Conservation (phyloP, 2,329 filamentous ascomycete species). For the Fusarium devonianum region DNA sequence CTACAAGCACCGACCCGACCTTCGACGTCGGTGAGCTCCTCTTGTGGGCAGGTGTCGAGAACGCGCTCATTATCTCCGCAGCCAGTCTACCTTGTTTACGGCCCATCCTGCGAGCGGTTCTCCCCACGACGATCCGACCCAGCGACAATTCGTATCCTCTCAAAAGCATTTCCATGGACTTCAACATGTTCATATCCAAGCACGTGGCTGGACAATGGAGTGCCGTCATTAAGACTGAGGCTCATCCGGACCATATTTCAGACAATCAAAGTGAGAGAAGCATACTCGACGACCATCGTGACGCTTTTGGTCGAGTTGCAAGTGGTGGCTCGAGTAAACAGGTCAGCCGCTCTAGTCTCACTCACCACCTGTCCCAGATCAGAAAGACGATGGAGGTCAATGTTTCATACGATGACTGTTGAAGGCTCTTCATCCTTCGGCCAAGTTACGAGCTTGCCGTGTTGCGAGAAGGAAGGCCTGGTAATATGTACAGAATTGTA, state of each 20-base stretch:
- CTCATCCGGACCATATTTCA: conserved; percentile 4
- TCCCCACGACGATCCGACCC: conserved; percentile 20
- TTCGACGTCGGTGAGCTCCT: conserved; percentile 29
- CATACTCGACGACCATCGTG: conserved; percentile 19
- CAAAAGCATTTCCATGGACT: conserved; percentile 22
- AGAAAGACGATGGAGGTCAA: conserved; percentile 18
- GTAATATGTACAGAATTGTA: too few relatives aligned
- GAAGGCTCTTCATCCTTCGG: too few relatives aligned
- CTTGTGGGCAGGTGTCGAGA: conserved; percentile 22
- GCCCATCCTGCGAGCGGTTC: conserved; percentile 18
- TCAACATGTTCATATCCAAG: conserved; percentile 30
- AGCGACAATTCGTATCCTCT: conserved; percentile 24
- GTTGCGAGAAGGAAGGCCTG: too few relatives aligned
- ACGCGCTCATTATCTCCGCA: conserved; percentile 27
- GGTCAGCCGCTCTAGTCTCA: not conserved
- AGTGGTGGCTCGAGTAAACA: not conserved
- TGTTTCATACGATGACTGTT: conserved; percentile 16
- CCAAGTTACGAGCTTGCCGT: not conserved
- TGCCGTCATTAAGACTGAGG: conserved; percentile 23
- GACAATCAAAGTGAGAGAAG: conserved; percentile 30
- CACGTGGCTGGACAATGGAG: conserved; percentile 30
- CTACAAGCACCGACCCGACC: conserved; percentile 22
- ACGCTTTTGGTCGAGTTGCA: not conserved
- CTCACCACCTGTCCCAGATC: conserved; percentile 1
- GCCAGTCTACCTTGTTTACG: conserved; percentile 23